These are phyloP conservation scores for Saitozyma sp. DNA, from an alignment of 768 basidiomycete species.

Conservation along the genomic window DNA sequence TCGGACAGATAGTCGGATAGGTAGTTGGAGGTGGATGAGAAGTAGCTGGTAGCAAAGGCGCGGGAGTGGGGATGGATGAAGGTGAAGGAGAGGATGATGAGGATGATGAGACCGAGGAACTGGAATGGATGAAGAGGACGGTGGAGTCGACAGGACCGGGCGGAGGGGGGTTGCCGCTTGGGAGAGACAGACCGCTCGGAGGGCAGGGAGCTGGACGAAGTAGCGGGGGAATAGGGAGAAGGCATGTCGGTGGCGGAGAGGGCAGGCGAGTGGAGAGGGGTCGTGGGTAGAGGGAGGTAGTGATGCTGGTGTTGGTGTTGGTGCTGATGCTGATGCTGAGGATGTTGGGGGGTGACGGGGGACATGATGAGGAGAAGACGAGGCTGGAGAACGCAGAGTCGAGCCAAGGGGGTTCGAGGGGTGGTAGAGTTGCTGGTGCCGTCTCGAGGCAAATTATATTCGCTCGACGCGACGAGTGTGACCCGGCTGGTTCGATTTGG, in stretches of 20 bases:
- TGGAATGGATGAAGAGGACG: not conserved
- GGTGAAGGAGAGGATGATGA: constrained; percentile 16
- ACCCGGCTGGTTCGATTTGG: too few relatives aligned
- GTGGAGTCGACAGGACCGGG: not conserved
- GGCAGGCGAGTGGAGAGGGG: too few relatives aligned
- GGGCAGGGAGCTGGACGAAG: not conserved
- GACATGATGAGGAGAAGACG: not conserved
- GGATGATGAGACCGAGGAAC: constrained; percentile 16
- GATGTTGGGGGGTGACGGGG: not conserved
- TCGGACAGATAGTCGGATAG: not conserved
- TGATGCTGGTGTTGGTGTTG: not conserved
- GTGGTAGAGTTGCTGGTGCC: not conserved
- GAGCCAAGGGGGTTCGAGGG: not conserved
- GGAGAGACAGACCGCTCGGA: too few relatives aligned
- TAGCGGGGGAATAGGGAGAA: not conserved
- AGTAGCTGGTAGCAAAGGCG: constrained; percentile 5
- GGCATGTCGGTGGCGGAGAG: not conserved
- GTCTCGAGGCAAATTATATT: too few relatives aligned
- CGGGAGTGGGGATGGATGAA: constrained; percentile 11
- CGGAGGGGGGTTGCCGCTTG: constrained; percentile 8
- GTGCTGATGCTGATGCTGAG: not conserved
- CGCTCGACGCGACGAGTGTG: too few relatives aligned
- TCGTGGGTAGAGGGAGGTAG: not conserved
- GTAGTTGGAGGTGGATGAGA: constrained; percentile 8
- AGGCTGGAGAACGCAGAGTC: too few relatives aligned